phyloP scores from a whole-genome alignment of 176 grass and related monocot species.

The Zoysia japonica region DNA sequence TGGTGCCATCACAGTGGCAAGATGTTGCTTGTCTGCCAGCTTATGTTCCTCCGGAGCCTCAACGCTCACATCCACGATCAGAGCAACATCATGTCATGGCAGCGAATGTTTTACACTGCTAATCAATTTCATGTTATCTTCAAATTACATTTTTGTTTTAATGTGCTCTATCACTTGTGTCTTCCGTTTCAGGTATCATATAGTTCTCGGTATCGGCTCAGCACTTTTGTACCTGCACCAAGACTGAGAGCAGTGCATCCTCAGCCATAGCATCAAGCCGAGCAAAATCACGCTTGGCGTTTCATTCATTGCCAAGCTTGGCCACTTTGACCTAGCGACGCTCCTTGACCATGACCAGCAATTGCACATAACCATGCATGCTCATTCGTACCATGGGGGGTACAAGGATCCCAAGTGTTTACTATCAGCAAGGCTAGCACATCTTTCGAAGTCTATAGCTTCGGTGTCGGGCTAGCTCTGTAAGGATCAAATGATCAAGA shows the following conservation, averaged over 20 bases:
- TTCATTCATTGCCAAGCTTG: not conserved
- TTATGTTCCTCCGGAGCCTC: not conserved
- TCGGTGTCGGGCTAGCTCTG: not conserved
- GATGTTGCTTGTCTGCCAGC: slow-evolving; percentile 10
- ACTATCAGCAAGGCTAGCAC: not conserved
- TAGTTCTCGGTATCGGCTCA: not conserved
- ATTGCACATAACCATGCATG: not conserved
- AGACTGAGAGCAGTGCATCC: not conserved
- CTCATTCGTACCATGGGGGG: not conserved
- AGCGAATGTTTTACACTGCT: not conserved
- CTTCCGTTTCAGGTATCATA: not conserved
- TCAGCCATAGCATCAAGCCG: not conserved
- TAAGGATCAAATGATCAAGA: too few species aligned
- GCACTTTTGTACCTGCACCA: not conserved
- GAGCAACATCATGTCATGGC: not conserved
- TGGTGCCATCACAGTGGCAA: slow-evolving; percentile 48
- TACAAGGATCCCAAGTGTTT: not conserved
- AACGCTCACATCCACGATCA: not conserved
- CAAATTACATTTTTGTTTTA: not conserved
- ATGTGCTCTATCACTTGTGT: not conserved
- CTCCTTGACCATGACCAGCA: not conserved
- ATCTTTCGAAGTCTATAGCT: not conserved
- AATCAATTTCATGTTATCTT: not conserved
- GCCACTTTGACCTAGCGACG: not conserved
- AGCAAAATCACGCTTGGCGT: not conserved